These are phyloP conservation scores for Saccharomyces pastorianus DNA, from an alignment of 1,139 yeast species.

Conservation along the genomic window DNA sequence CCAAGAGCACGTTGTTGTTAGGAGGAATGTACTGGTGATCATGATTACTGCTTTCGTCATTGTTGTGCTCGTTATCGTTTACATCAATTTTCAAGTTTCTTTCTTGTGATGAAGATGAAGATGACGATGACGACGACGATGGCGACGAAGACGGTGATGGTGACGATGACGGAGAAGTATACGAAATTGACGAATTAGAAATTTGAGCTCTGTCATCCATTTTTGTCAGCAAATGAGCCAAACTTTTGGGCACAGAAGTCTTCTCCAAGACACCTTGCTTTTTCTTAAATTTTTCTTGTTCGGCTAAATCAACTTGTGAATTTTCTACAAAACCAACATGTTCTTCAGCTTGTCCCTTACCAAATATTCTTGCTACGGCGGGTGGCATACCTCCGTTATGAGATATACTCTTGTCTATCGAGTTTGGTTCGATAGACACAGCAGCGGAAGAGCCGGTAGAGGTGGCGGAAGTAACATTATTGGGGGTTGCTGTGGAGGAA, in stretches of 20 bases:
- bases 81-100: not conserved
- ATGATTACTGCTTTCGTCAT: too few species aligned
- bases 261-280: slow-evolving; percentile 42
- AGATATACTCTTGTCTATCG: not conserved
- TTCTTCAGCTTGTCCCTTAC: slow-evolving; percentile 25
- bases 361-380: slow-evolving; percentile 40
- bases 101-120: not conserved
- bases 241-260: slow-evolving; percentile 43
- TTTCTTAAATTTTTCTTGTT: slow-evolving; percentile 39
- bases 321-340: slow-evolving; percentile 30
- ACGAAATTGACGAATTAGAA: not conserved
- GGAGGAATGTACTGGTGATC: not conserved
- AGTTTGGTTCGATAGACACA: not conserved
- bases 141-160: not conserved
- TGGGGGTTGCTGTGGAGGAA: not conserved
- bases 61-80: not conserved
- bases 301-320: slow-evolving; percentile 35
- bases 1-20: not conserved
- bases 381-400: slow-evolving; percentile 46
- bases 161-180: not conserved
- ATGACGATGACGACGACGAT: too few species aligned
- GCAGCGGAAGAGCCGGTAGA: too few species aligned
- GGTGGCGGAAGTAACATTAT: not conserved
- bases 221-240: slow-evolving; percentile 38
- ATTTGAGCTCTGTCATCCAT: slow-evolving; percentile 8